Percentiles rank a stretch among this genome's conserved stretches.
phyloP scores from a whole-genome alignment of 108 stramenopile species.

The Phaeodactylum tricornutum region DNA sequence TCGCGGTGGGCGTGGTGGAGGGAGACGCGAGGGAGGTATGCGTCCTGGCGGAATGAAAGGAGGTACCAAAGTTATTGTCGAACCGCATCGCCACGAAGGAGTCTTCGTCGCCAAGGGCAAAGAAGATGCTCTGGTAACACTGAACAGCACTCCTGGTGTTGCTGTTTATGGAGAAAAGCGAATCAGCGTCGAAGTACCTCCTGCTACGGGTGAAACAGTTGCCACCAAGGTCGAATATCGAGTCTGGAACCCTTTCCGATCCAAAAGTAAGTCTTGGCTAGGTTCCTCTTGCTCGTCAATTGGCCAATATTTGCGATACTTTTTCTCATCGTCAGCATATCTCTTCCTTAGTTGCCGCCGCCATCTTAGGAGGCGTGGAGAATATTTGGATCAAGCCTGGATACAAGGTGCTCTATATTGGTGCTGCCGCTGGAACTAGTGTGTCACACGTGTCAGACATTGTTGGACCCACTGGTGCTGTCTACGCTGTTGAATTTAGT shows the following conservation, averaged over 20 bases:
- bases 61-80: constrained; percentile 93
- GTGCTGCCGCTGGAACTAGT: constrained; percentile 97
- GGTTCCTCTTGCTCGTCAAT: neutral
- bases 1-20: constrained; percentile 36
- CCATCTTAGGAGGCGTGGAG: constrained; percentile 97
- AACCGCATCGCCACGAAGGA: constrained; percentile 96
- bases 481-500: constrained; percentile 99
- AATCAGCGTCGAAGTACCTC: constrained; percentile 87
- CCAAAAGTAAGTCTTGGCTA: constrained; percentile 74
- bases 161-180: constrained; percentile 99
- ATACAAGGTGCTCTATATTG: constrained; percentile 96
- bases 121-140: constrained; percentile 98
- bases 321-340: constrained; percentile 3
- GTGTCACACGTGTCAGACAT: constrained; percentile 99
- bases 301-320: neutral
- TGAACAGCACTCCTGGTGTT: constrained; percentile 96
- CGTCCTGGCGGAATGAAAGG: constrained; percentile 82
- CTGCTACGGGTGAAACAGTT: constrained; percentile 72
- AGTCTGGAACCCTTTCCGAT: constrained; percentile 99
- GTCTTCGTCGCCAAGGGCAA: constrained; percentile 98
- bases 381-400: constrained; percentile 97
- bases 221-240: constrained; percentile 97
- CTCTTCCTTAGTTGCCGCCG: constrained; percentile 77
- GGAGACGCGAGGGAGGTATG: constrained; percentile 49
- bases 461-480: constrained; percentile 94